A percentile compares a stretch with the other conserved stretches of the same genome.
These are phyloP conservation scores for Taphrina flavorubra DNA, from an alignment of 1,139 yeast genomes.

Conservation along the genomic window DNA sequence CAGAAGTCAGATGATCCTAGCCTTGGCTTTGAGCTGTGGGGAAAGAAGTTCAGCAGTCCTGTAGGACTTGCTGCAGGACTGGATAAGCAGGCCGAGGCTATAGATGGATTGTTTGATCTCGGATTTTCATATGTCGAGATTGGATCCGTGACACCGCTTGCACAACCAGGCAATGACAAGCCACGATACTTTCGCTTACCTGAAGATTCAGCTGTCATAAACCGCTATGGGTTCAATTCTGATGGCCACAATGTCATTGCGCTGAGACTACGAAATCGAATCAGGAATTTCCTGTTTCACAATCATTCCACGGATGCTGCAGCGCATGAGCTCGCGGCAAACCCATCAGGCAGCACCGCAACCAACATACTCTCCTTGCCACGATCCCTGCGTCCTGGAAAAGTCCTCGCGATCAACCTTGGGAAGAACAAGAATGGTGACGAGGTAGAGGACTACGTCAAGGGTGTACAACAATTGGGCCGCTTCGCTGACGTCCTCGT, in stretches of 20 bases:
- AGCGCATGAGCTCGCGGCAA: conserved; percentile 40
- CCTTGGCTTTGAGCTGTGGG: conserved; percentile 66
- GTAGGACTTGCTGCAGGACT: conserved; percentile 95
- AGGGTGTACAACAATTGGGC: conserved; percentile 82
- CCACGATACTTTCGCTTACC: conserved; percentile 90
- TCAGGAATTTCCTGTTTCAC: conserved; percentile 51
- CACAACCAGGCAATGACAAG: conserved; percentile 83
- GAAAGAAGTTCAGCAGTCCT: conserved; percentile 69
- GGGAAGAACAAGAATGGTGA: conserved; percentile 94
- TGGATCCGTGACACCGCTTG: conserved; percentile 89
- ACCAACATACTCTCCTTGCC: conserved; percentile 50
- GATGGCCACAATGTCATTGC: conserved; percentile 80
- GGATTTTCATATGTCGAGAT: conserved; percentile 93
- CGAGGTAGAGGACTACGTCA: conserved; percentile 80
- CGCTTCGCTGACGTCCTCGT: conserved; percentile 86
- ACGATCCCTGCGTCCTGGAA: conserved; percentile 67
- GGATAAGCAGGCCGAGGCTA: conserved; percentile 93
- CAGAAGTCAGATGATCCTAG: conserved; percentile 61
- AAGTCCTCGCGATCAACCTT: conserved; percentile 77
- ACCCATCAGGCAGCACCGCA: conserved; percentile 42
- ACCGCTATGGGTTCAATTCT: conserved; percentile 93
- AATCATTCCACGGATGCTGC: conserved; percentile 21
- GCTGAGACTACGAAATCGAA: conserved; percentile 67
- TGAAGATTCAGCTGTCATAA: conserved; percentile 85
- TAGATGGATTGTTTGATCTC: conserved; percentile 73